Conservation (phyloP, 306 rosid species). For the Carpinus viminea region DNA sequence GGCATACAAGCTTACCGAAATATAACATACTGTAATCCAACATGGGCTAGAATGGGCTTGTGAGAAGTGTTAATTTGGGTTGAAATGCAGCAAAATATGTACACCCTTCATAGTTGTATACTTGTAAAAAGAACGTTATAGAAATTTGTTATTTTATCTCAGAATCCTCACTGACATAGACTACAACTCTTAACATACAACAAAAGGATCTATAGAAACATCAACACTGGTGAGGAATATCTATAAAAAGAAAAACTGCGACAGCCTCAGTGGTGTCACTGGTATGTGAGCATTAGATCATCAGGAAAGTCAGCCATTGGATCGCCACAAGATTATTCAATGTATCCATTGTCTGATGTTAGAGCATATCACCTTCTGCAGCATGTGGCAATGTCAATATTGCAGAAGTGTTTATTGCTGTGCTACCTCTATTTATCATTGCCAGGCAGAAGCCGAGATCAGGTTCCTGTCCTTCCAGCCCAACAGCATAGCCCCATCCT, state of each 20-base stretch:
- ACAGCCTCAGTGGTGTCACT: background rate
- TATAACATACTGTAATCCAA: no score
- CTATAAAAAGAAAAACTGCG: background rate
- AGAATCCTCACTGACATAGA: no score
- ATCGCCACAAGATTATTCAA: background rate
- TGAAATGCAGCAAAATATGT: no score
- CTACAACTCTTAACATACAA: background rate
- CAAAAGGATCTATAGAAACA: background rate
- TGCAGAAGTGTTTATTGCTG: constrained; percentile 9
- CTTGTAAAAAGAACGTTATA: no score
- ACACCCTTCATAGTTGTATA: no score
- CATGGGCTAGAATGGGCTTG: no score
- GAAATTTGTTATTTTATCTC: no score
- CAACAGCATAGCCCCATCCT: constrained; percentile 86
- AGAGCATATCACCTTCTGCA: background rate
- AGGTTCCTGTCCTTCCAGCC: constrained; percentile 89
- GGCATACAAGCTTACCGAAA: no score
- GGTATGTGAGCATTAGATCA: background rate
- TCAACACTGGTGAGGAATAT: background rate
- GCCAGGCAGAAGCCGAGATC: constrained; percentile 94
- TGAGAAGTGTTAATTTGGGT: no score
- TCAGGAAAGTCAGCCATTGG: background rate
- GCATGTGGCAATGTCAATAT: background rate
- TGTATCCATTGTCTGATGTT: background rate
- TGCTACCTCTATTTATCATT: constrained; percentile 37